Conservation (phyloP, 2,329 filamentous ascomycete species). For the Coniochaeta hoffmannii region DNA sequence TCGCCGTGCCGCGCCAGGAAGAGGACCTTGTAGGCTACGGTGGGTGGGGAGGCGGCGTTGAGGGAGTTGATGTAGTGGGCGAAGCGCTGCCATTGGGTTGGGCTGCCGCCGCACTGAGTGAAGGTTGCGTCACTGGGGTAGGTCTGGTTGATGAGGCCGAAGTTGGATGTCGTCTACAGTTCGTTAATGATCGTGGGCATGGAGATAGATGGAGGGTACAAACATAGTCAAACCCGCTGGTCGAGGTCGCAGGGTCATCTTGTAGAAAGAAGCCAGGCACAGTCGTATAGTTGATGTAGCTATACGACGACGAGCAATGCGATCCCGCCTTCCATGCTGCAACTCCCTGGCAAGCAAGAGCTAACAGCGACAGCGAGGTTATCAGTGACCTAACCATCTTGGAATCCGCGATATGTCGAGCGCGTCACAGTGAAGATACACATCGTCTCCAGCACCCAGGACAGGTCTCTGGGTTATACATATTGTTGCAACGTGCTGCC, state of each 20-base stretch:
- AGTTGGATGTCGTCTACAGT: slow-evolving; percentile 49
- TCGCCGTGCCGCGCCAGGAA: slow-evolving; percentile 65
- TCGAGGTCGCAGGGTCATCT: slow-evolving; percentile 48
- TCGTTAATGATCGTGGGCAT: slow-evolving; percentile 2
- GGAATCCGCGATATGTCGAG: neutral
- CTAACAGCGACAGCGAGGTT: neutral
- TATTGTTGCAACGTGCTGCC: neutral
- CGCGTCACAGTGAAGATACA: neutral
- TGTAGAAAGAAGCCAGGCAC: slow-evolving; percentile 58
- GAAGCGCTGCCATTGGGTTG: slow-evolving; percentile 60
- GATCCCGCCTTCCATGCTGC: neutral
- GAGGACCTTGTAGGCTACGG: slow-evolving; percentile 56
- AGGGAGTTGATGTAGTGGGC: slow-evolving; percentile 47
- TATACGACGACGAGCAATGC: neutral
- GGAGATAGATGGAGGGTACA: slow-evolving; percentile 13
- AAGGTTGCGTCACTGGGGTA: slow-evolving; percentile 47
- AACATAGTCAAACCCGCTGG: slow-evolving; percentile 58
- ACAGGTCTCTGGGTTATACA: neutral
- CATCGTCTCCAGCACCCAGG: neutral
- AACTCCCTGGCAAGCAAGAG: neutral
- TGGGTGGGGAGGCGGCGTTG: slow-evolving; percentile 36
- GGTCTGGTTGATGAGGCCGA: slow-evolving; percentile 56
- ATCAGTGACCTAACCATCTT: neutral
- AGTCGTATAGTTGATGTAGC: slow-evolving; percentile 44
- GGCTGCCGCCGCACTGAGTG: slow-evolving; percentile 28